These are phyloP conservation scores for Lentinula detonsa DNA, from an alignment of 768 basidiomycete genomes.

Conservation along the genomic window DNA sequence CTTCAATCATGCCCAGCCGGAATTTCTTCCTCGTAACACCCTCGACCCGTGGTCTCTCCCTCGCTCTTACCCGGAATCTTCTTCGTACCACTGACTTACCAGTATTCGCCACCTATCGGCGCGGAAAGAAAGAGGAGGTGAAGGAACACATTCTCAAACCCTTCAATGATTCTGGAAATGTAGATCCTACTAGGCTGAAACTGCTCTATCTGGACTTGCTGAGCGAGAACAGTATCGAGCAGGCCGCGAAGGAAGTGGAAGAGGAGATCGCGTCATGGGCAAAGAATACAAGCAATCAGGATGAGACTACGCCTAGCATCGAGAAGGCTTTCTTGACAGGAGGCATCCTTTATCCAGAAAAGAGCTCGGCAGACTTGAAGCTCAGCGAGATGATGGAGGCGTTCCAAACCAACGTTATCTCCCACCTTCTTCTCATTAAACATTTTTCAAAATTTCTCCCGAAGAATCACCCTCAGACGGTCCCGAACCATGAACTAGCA, in stretches of 20 bases:
- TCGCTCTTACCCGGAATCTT: slow-evolving; percentile 49
- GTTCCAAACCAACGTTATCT: slow-evolving; percentile 54
- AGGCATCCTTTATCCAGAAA: slow-evolving; percentile 51
- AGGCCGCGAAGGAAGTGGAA: slow-evolving; percentile 37
- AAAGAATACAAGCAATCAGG: slow-evolving; percentile 12
- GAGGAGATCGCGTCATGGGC: slow-evolving; percentile 17
- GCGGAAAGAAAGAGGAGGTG: slow-evolving; percentile 25
- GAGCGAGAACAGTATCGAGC: slow-evolving; percentile 43
- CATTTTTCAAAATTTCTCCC: slow-evolving; percentile 59
- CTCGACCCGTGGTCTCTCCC: slow-evolving; percentile 50
- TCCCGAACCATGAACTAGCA: slow-evolving; percentile 19
- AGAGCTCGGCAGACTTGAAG: slow-evolving; percentile 43
- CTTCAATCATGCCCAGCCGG: background rate
- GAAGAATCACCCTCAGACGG: slow-evolving; percentile 9
- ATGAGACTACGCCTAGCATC: slow-evolving; percentile 26
- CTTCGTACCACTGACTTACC: slow-evolving; percentile 44
- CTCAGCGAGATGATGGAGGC: slow-evolving; percentile 31
- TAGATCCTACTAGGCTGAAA: slow-evolving; percentile 38
- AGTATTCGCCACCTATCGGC: slow-evolving; percentile 51
- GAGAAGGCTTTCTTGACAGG: slow-evolving; percentile 52
- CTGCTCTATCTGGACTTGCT: slow-evolving; percentile 46
- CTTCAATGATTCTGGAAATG: slow-evolving; percentile 21
- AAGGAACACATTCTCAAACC: slow-evolving; percentile 34
- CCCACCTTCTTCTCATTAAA: slow-evolving; percentile 56
- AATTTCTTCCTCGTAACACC: slow-evolving; percentile 46